These are phyloP conservation scores for Tetrapisispora taiwanensis DNA, from an alignment of 805 yeast species.

Conservation along the genomic window DNA sequence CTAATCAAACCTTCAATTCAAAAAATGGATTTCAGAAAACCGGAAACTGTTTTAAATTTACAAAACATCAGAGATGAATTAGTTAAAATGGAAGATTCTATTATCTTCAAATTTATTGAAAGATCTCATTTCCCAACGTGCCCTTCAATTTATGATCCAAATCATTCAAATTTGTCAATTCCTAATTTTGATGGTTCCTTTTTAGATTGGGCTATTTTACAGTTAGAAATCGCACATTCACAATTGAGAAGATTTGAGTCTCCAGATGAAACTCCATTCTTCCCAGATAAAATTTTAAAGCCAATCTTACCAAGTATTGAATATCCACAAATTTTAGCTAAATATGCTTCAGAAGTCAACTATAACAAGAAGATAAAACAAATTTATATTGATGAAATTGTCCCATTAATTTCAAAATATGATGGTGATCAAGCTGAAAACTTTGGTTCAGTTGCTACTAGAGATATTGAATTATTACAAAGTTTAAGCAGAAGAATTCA, in stretches of 20 bases:
- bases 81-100: constrained; percentile 92
- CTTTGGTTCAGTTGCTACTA: constrained; percentile 72
- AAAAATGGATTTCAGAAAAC: constrained; percentile 72
- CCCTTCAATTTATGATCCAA: constrained; percentile 58
- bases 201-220: constrained; percentile 74
- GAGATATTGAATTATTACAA: constrained; percentile 82
- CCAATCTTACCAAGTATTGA: constrained; percentile 73
- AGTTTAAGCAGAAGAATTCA: constrained; percentile 87
- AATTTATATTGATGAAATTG: constrained; percentile 61
- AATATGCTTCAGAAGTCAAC: constrained; percentile 62
- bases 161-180: constrained; percentile 40
- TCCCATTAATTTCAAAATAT: constrained; percentile 60
- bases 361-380: constrained; percentile 60
- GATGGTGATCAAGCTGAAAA: constrained; percentile 74
- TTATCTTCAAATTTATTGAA: constrained; percentile 85
- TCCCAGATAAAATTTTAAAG: constrained; percentile 51
- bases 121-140: constrained; percentile 78
- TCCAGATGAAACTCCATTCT: constrained; percentile 89
- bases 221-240: constrained; percentile 64
- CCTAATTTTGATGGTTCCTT: constrained; percentile 71
- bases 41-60: constrained; percentile 71
- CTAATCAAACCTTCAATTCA: too few species aligned
- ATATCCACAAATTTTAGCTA: constrained; percentile 71
- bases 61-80: constrained; percentile 75
- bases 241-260: constrained; percentile 85